Conservation (phyloP, 1,284 basidiomycete species). For the Moesziomyces parantarcticus region DNA sequence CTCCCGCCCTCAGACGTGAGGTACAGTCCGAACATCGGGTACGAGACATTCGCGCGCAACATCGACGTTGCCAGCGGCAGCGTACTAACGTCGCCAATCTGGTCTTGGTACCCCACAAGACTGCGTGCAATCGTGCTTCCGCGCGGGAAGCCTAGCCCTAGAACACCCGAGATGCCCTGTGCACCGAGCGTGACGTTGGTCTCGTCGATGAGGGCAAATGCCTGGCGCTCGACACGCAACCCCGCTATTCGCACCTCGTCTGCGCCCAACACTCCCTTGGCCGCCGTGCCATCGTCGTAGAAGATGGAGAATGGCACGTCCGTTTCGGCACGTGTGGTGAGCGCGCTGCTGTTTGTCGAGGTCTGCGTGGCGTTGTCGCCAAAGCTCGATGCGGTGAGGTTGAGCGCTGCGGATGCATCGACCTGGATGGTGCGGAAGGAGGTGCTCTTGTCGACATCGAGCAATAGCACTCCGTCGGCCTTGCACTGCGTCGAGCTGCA, state of each 20-base stretch:
- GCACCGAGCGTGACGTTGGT: slow-evolving; percentile 68
- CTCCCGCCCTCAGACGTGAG: slow-evolving; percentile 20
- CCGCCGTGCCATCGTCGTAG: slow-evolving; percentile 26
- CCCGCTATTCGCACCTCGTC: slow-evolving; percentile 32
- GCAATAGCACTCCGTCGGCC: slow-evolving; percentile 17
- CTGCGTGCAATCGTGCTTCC: slow-evolving; percentile 36
- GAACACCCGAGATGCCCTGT: slow-evolving; percentile 68
- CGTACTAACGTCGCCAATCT: slow-evolving; percentile 4
- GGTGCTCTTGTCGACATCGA: slow-evolving; percentile 21
- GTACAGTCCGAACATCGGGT: slow-evolving; percentile 46
- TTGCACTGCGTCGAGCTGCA: slow-evolving; percentile 23
- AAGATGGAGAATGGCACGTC: slow-evolving; percentile 32
- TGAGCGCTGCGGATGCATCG: slow-evolving; percentile 6
- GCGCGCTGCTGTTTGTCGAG: background rate
- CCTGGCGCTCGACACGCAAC: slow-evolving; percentile 24
- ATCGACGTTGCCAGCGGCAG: slow-evolving; percentile 30
- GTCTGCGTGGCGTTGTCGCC: slow-evolving; percentile 6
- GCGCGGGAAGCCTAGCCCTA: slow-evolving; percentile 69
- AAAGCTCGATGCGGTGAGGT: slow-evolving; percentile 13
- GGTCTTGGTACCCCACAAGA: slow-evolving; percentile 15
- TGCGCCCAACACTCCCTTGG: slow-evolving; percentile 19
- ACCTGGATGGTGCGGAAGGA: slow-evolving; percentile 13
- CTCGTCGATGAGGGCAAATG: slow-evolving; percentile 49
- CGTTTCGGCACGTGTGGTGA: background rate
- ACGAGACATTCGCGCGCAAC: slow-evolving; percentile 23